These are phyloP conservation scores for Fusarium mundagurra DNA, from an alignment of 2,329 filamentous ascomycete genomes.

Conservation along the genomic window DNA sequence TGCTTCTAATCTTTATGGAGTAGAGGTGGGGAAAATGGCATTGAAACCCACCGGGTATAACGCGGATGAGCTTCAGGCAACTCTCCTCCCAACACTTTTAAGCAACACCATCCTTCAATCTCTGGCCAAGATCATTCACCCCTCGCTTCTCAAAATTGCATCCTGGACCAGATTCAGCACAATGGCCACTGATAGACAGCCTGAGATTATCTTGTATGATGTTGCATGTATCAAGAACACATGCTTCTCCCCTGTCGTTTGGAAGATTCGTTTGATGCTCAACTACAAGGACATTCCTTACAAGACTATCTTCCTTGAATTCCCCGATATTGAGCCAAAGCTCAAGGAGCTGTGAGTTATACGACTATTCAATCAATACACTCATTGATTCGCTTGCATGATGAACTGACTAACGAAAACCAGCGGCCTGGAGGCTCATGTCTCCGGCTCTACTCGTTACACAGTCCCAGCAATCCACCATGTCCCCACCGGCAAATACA, in stretches of 20 bases:
- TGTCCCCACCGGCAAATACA: not conserved
- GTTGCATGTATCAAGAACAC: conserved; percentile 7
- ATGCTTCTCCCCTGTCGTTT: conserved; percentile 13
- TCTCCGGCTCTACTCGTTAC: not conserved
- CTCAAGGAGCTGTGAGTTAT: not conserved
- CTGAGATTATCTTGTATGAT: not conserved
- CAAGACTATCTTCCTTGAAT: conserved; percentile 3
- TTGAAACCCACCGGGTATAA: not conserved
- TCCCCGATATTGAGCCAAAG: conserved; percentile 7
- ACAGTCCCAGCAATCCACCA: conserved; percentile 12
- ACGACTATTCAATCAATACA: accelerated
- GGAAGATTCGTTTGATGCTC: conserved; percentile 14
- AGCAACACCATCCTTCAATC: not conserved
- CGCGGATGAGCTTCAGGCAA: not conserved
- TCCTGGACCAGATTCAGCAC: accelerated
- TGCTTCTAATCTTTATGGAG: not conserved
- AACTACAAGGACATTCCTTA: conserved; percentile 17
- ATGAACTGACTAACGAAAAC: not conserved
- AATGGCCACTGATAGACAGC: not conserved
- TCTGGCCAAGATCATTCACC: not conserved
- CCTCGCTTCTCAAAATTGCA: not conserved
- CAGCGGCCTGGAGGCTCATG: not conserved
- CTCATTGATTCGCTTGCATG: not conserved
- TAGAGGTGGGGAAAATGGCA: no score
- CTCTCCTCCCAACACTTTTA: not conserved